Evolutionary conservation across 2,329 filamentous ascomycete genomes (phyloP).

Genomic region (Thelonectria blattea): DNA sequence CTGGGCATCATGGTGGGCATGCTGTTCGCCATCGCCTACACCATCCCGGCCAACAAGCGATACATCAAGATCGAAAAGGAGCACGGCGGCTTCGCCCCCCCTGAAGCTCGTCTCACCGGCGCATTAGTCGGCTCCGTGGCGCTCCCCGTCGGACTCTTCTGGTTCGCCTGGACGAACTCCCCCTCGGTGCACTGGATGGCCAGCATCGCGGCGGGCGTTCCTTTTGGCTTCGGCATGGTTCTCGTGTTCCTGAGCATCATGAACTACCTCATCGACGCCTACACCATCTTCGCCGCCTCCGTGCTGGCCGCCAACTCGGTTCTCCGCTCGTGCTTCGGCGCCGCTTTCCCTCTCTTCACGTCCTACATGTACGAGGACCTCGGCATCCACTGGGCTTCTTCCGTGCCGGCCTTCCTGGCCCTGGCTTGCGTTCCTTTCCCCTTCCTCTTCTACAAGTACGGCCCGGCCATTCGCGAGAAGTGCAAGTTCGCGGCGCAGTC

Average conservation of each 20-base stretch:
- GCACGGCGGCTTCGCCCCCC: constrained; percentile 8
- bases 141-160: constrained; percentile 11
- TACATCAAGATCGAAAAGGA: constrained; percentile 1
- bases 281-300: constrained; percentile 12
- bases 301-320: constrained; percentile 12
- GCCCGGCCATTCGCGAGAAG: background rate
- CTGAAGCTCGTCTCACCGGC: constrained; percentile 6
- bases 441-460: constrained; percentile 17
- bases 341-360: constrained; percentile 13
- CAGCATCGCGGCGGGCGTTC: constrained; percentile 14
- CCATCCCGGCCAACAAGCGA: constrained; percentile 7
- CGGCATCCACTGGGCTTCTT: constrained; percentile 14
- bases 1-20: constrained; percentile 15
- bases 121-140: constrained; percentile 7
- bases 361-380: constrained; percentile 13
- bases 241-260: constrained; percentile 13
- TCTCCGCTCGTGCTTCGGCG: constrained; percentile 8
- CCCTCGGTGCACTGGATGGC: constrained; percentile 12
- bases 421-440: constrained; percentile 11
- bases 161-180: constrained; percentile 16
- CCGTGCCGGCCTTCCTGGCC: constrained; percentile 6
- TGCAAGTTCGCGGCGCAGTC: constrained; percentile 15
- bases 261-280: constrained; percentile 14
- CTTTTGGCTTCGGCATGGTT: constrained; percentile 14
- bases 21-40: constrained; percentile 7